phyloP scores from a whole-genome alignment of 371 early-diverging fungal genomes.

The Mortierella sp. region DNA sequence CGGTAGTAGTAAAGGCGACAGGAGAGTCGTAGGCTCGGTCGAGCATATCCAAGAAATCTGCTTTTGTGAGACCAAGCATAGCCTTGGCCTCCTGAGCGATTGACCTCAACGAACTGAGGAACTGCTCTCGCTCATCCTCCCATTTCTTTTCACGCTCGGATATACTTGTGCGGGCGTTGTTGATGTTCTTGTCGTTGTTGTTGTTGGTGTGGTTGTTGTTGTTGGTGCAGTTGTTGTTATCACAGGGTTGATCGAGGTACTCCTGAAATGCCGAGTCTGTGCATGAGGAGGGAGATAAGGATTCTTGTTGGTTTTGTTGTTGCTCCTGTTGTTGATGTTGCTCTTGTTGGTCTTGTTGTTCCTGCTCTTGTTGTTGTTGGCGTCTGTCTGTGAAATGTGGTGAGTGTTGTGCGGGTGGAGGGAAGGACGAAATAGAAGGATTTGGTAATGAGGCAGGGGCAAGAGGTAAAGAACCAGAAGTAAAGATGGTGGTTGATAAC shows the following conservation, averaged over 20 bases:
- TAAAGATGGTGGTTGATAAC: slow-evolving; percentile 8
- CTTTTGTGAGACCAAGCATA: neutral
- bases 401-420: neutral
- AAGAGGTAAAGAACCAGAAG: neutral
- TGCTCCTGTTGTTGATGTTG: neutral
- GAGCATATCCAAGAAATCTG: neutral
- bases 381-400: neutral
- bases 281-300: slow-evolving; percentile 6
- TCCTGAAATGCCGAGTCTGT: slow-evolving; percentile 13
- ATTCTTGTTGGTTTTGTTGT: neutral
- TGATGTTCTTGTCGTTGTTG: neutral
- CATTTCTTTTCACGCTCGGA: neutral
- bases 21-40: slow-evolving; percentile 5
- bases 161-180: neutral
- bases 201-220: neutral
- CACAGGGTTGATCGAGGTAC: neutral
- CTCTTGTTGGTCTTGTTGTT: neutral
- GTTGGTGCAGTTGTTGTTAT: slow-evolving; percentile 2
- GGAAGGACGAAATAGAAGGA: neutral
- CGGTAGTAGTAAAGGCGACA: too few relatives aligned
- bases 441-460: neutral
- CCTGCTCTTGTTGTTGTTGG: neutral
- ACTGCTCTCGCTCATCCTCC: neutral
- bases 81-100: neutral
- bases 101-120: neutral